Evolutionary conservation across 148 eudicot genomes (phyloP).

Genomic region (Fagopyrum tataricum): DNA sequence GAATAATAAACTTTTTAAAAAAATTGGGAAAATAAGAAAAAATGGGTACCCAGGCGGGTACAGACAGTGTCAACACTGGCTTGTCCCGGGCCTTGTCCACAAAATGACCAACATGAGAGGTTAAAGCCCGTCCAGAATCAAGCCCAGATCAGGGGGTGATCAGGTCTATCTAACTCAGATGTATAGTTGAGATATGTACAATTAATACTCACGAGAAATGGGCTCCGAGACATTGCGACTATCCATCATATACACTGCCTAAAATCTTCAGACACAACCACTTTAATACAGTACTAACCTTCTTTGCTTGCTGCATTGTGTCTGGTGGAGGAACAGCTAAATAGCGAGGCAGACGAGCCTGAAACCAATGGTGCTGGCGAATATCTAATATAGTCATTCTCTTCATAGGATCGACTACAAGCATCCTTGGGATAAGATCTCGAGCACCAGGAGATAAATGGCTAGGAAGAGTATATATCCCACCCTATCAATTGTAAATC

Average conservation of each 20-base stretch:
- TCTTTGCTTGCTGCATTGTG: slow-evolving; percentile 83
- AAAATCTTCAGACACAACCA: not conserved
- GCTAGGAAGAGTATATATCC: slow-evolving; percentile 95
- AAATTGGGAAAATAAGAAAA: no score
- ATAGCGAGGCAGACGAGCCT: slow-evolving; percentile 92
- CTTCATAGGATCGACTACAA: slow-evolving; percentile 92
- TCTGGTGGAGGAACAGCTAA: slow-evolving; percentile 96
- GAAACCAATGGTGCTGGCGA: slow-evolving; percentile 84
- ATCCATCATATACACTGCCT: not conserved
- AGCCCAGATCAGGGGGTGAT: no score
- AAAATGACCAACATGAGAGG: no score
- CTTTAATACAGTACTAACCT: slow-evolving; percentile 36
- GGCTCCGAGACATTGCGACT: not conserved
- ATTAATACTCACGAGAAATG: not conserved
- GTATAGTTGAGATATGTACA: not conserved
- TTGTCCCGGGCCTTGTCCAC: no score
- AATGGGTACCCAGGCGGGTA: no score
- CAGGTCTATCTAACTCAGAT: not conserved
- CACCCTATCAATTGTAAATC: slow-evolving; percentile 43
- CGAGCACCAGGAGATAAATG: slow-evolving; percentile 88
- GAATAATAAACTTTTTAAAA: no score
- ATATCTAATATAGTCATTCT: slow-evolving; percentile 90
- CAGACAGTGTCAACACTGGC: no score
- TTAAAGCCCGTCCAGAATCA: no score
- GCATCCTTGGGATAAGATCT: slow-evolving; percentile 95